A percentile compares a stretch with the other conserved stretches of the same genome.
Evolutionary conservation across 805 yeast species (phyloP).

Genomic region (Metschnikowia amazonensis): DNA sequence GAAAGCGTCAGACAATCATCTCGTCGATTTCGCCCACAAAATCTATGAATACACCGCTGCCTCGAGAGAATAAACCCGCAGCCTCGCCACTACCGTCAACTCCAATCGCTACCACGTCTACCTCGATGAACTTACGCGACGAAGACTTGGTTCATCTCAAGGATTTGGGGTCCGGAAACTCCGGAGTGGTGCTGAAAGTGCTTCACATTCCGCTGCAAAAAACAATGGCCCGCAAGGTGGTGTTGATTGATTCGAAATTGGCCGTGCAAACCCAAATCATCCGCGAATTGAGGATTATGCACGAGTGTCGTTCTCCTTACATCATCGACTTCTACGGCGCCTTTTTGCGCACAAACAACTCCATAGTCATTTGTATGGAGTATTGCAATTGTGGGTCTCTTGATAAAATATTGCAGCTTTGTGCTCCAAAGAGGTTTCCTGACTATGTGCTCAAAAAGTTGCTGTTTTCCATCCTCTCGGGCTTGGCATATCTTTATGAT

Average conservation of each 20-base stretch:
- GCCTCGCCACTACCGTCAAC: constrained; percentile 19
- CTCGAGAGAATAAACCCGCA: not conserved
- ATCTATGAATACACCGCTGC: constrained; percentile 8
- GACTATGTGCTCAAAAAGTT: constrained; percentile 69
- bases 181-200: constrained; percentile 88
- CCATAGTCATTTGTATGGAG: constrained; percentile 91
- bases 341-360: constrained; percentile 56
- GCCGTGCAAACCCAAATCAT: constrained; percentile 78
- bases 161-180: constrained; percentile 86
- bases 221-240: constrained; percentile 85
- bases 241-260: constrained; percentile 79
- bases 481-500: constrained; percentile 76
- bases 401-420: constrained; percentile 69
- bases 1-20: constrained; percentile 40
- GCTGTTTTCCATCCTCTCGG: constrained; percentile 71
- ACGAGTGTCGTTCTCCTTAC: constrained; percentile 78
- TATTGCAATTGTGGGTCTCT: constrained; percentile 93
- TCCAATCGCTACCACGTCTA: constrained; percentile 33
- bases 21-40: constrained; percentile 42
- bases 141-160: constrained; percentile 73
- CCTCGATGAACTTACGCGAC: constrained; percentile 28
- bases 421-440: constrained; percentile 38
- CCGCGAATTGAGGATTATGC: constrained; percentile 85
- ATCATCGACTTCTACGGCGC: constrained; percentile 93
- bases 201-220: constrained; percentile 84